phyloP scores from a whole-genome alignment of 768 basidiomycete species.

The Mycena chlorophos region DNA sequence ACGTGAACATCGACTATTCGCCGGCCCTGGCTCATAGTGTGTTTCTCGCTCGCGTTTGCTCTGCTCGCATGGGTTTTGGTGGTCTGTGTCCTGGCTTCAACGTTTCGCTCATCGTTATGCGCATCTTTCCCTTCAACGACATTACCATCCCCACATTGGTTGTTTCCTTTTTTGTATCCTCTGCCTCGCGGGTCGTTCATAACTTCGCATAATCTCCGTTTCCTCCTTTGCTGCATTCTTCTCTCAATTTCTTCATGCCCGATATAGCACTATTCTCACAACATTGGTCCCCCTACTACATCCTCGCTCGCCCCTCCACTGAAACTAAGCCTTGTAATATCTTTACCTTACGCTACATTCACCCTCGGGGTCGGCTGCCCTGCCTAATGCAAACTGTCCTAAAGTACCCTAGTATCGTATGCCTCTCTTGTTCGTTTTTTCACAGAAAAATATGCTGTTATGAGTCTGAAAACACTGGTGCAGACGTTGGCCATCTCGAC shows the following conservation, averaged over 20 bases:
- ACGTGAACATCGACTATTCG: conserved; percentile 48
- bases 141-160: conserved; percentile 14
- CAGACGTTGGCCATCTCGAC: neutral
- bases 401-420: conserved; percentile 23
- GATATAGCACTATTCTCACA: conserved; percentile 29
- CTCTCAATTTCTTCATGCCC: conserved; percentile 24
- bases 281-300: conserved; percentile 10
- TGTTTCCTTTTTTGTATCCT: conserved; percentile 10
- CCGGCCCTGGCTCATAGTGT: conserved; percentile 32
- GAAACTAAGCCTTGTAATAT: conserved; percentile 35
- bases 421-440: too few species aligned
- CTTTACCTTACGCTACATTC: conserved; percentile 31
- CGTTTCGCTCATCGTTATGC: conserved; percentile 27
- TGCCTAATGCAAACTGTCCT: conserved; percentile 19
- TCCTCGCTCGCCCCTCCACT: conserved; percentile 18
- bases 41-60: conserved; percentile 13
- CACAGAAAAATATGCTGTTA: conserved; percentile 11
- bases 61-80: conserved; percentile 28
- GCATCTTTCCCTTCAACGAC: conserved; percentile 22
- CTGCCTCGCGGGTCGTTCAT: conserved; percentile 18
- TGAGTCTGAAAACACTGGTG: neutral
- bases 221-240: conserved; percentile 10
- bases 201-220: conserved; percentile 15
- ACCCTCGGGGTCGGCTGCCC: conserved; percentile 27
- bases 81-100: too few species aligned